Conservation (phyloP, 2,329 filamentous ascomycete species). For the Ophiocordyceps camponoti-floridani region DNA sequence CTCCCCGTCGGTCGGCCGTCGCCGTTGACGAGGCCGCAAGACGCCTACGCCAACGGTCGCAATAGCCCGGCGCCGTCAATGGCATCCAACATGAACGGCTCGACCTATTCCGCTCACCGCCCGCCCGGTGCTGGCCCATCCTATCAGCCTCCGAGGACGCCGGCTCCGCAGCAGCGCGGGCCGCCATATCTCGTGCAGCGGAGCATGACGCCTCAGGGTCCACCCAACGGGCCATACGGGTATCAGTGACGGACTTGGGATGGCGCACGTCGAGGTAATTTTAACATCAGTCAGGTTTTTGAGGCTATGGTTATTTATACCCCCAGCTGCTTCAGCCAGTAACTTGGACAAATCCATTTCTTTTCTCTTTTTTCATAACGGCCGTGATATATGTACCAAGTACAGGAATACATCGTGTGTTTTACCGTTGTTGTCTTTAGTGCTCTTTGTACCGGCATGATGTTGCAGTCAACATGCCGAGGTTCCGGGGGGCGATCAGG, state of each 20-base stretch:
- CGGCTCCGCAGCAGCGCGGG: slow-evolving; percentile 12
- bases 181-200: slow-evolving; percentile 20
- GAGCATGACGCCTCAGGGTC: slow-evolving; percentile 21
- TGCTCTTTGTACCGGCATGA: too few relatives aligned
- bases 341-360: too few relatives aligned
- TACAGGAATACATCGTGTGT: too few relatives aligned
- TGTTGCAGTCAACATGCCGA: too few relatives aligned
- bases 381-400: too few relatives aligned
- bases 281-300: too few relatives aligned
- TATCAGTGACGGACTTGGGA: not conserved
- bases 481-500: too few relatives aligned
- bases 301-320: too few relatives aligned
- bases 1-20: slow-evolving; percentile 3
- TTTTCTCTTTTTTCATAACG: too few relatives aligned
- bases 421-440: too few relatives aligned
- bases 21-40: slow-evolving; percentile 8
- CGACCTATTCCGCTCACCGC: slow-evolving; percentile 5
- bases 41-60: slow-evolving; percentile 13
- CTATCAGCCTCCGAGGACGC: slow-evolving; percentile 14
- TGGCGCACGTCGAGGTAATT: too few relatives aligned
- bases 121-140: slow-evolving; percentile 8
- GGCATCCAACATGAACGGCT: slow-evolving; percentile 5
- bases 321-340: too few relatives aligned
- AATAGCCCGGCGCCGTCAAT: slow-evolving; percentile 15
- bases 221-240: not conserved